A percentile compares a stretch with the other conserved stretches of the same genome.
Conservation (phyloP, 2,329 filamentous ascomycete species). For the Acrocalymma vagum region DNA sequence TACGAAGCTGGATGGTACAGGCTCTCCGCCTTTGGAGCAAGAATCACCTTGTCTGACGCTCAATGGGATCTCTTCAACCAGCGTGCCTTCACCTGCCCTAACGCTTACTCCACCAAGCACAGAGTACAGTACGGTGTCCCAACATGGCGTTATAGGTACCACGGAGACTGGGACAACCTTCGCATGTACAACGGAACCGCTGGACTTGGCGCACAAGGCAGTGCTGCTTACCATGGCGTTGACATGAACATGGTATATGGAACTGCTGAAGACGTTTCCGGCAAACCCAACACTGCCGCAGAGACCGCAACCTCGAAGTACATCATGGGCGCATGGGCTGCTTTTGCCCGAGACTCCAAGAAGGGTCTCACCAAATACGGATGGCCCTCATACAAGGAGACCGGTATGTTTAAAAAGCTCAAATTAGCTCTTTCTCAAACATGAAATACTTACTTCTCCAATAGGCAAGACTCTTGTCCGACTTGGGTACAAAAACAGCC, state of each 20-base stretch:
- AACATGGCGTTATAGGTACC: constrained; percentile 49
- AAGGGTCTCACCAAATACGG: constrained; percentile 38
- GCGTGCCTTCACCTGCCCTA: constrained; percentile 34
- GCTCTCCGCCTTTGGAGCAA: constrained; percentile 29
- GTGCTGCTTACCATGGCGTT: constrained; percentile 47
- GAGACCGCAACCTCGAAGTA: constrained; percentile 40
- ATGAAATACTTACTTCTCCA: background rate
- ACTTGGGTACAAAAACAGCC: constrained; percentile 28
- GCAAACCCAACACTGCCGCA: constrained; percentile 24
- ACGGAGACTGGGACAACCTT: constrained; percentile 46
- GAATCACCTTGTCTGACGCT: constrained; percentile 28
- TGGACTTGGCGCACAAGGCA: constrained; percentile 33
- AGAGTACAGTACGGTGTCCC: constrained; percentile 35
- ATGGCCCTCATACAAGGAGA: constrained; percentile 35
- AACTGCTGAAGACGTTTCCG: constrained; percentile 33
- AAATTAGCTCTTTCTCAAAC: no score
- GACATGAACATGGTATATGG: constrained; percentile 48
- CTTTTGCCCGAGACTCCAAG: constrained; percentile 44
- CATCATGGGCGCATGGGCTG: constrained; percentile 43
- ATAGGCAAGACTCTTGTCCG: constrained; percentile 28
- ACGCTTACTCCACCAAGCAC: constrained; percentile 20
- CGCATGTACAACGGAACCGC: constrained; percentile 38
- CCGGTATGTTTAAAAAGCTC: constrained; percentile 17
- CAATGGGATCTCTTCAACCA: constrained; percentile 34
- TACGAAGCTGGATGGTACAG: constrained; percentile 38